Evolutionary conservation across 805 yeast species (phyloP), one percentile per base, ranked within the genome.

Genomic region (Komagataella pseudopastoris): DNA sequence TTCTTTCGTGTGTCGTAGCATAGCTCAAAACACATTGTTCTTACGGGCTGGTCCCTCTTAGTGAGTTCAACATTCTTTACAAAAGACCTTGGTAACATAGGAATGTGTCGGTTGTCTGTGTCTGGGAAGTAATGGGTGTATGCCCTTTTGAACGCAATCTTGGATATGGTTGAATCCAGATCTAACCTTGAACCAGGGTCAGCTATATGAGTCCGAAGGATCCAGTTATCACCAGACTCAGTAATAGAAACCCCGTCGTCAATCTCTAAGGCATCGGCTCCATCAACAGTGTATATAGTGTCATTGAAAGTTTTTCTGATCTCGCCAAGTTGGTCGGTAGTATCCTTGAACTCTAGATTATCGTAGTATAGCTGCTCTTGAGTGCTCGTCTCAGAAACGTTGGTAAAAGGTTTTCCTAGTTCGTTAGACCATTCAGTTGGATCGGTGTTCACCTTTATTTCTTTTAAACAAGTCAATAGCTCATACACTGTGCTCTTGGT

Each of bases 241-340:
- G 24, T 58, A 17, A 91, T 69, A 1, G 96, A 79, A 23, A 91
- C 72, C 48, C 97, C 99, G 65, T 91, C 99, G 64, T 91, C 99
- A 53, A 93, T 85, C 64, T 93, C 98, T 57, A 84, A 83, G 0
- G 98, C 96, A 46, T 73, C 74, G 3, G 71, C 77, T 2, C 83
- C 74, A 66, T 93, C 99, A 53, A 91, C 88, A 65, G 97, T 89
- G 62, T 80, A 91, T 1, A 89, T 81, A 0, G 77, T 74, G 10
- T 75, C 59, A 47, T 72, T 66, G 56, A 72, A 76, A 23, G 71
- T 71, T n/a, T 56, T 56, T 56, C 84, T 66, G 2, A 62, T 53
- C 1, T 30, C 14, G 23, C 8, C 23, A 46, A 23, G 22, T 14
- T 8, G 16, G 14, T n/a, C 23, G 12, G 23, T 7, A 6, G 48